phyloP scores from a whole-genome alignment of 2,329 filamentous ascomycete species.

The Zalaria obscura region DNA sequence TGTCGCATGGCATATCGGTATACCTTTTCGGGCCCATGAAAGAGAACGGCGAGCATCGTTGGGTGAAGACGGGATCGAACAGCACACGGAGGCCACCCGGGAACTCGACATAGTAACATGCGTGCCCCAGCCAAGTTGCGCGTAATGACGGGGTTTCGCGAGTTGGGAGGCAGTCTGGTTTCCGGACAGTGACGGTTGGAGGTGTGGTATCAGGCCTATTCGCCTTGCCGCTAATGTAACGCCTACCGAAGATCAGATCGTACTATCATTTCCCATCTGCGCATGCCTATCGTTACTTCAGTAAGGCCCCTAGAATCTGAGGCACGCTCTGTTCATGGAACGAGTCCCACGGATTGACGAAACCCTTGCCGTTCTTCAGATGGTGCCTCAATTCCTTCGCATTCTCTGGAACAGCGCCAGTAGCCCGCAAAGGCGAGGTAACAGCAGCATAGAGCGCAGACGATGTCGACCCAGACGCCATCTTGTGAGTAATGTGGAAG shows the following conservation, averaged over 20 bases:
- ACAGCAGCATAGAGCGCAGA: slow-evolving; percentile 26
- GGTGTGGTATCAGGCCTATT: slow-evolving; percentile 48
- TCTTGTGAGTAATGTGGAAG: slow-evolving; percentile 9
- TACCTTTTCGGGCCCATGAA: slow-evolving; percentile 62
- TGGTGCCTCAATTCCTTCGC: slow-evolving; percentile 35
- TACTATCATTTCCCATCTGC: too few relatives aligned
- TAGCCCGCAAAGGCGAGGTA: slow-evolving; percentile 20
- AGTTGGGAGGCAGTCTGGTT: slow-evolving; percentile 50
- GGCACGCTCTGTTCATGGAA: slow-evolving; percentile 24
- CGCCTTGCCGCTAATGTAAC: slow-evolving; percentile 33
- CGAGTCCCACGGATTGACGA: slow-evolving; percentile 44
- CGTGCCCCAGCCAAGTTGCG: slow-evolving; percentile 90
- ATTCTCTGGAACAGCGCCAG: slow-evolving; percentile 29
- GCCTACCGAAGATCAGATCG: slow-evolving; percentile 10
- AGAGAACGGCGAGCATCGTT: slow-evolving; percentile 65
- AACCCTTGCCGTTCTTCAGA: slow-evolving; percentile 37
- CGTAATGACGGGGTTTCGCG: slow-evolving; percentile 50
- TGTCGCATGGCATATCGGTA: slow-evolving; percentile 52
- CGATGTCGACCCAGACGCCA: slow-evolving; percentile 15
- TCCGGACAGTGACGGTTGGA: slow-evolving; percentile 51
- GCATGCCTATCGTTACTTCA: slow-evolving; percentile 17
- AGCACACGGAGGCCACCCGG: slow-evolving; percentile 73
- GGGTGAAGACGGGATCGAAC: slow-evolving; percentile 87
- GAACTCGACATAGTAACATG: slow-evolving; percentile 87
- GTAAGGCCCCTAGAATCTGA: slow-evolving; percentile 22